These are phyloP conservation scores for Monilinia fructicola DNA, from an alignment of 2,329 filamentous ascomycete genomes.

Conservation along the genomic window DNA sequence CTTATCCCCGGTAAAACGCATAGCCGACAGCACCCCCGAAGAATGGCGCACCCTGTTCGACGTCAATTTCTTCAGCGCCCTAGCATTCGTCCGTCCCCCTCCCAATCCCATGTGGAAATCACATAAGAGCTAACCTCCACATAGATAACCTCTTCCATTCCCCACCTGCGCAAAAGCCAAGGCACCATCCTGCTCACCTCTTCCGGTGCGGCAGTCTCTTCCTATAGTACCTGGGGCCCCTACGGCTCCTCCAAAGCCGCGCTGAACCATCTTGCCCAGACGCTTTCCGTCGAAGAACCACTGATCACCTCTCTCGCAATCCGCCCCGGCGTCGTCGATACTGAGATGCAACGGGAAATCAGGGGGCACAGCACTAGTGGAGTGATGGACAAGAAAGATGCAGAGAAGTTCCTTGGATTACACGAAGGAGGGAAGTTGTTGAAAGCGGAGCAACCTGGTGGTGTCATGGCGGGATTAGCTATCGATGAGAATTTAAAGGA, in stretches of 20 bases:
- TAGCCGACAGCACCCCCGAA: conserved; percentile 65
- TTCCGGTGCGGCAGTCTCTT: conserved; percentile 68
- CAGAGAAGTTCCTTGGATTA: conserved; percentile 64
- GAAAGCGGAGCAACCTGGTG: conserved; percentile 78
- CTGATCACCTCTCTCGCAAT: conserved; percentile 71
- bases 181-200: conserved; percentile 78
- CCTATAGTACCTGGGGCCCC: conserved; percentile 72
- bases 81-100: conserved; percentile 64
- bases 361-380: conserved; percentile 59
- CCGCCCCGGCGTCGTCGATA: conserved; percentile 80
- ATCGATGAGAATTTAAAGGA: conserved; percentile 61
- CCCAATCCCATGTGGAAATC: conserved; percentile 17
- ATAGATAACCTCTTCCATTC: conserved; percentile 63
- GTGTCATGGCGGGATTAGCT: conserved; percentile 80
- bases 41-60: conserved; percentile 78
- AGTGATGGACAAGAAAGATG: conserved; percentile 57
- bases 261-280: conserved; percentile 73
- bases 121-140: neutral
- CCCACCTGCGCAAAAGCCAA: conserved; percentile 63
- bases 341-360: conserved; percentile 84
- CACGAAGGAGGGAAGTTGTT: conserved; percentile 72
- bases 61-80: conserved; percentile 80
- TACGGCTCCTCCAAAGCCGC: conserved; percentile 85
- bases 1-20: conserved; percentile 69
- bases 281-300: conserved; percentile 74